These are phyloP conservation scores for Cryphonectria japonica DNA, from an alignment of 2,329 filamentous ascomycete genomes.

Conservation along the genomic window DNA sequence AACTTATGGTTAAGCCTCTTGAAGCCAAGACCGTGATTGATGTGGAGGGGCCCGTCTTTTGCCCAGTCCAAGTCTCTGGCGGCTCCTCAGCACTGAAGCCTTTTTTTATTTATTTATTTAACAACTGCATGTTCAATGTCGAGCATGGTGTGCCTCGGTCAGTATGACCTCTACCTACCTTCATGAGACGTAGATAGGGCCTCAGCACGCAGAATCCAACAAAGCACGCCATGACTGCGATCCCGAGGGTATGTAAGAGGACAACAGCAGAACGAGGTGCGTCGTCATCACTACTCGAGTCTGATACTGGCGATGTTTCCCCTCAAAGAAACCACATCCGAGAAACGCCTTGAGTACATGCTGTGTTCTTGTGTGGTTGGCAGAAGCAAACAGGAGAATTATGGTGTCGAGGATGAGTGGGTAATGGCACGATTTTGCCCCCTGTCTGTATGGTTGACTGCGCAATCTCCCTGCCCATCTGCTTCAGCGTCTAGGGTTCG, in stretches of 20 bases:
- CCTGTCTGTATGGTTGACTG: not conserved
- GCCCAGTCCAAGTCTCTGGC: no score
- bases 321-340: not conserved
- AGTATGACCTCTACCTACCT: no score
- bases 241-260: not conserved
- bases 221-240: not conserved
- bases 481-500: constrained; percentile 4
- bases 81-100: not conserved
- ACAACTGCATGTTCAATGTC: not conserved
- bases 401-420: constrained; percentile 38
- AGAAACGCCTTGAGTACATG: constrained; percentile 5
- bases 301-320: constrained; percentile 5
- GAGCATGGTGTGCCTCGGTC: no score
- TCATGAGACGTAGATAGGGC: no score
- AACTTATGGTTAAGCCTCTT: not conserved
- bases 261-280: not conserved
- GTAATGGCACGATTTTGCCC: constrained; percentile 41
- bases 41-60: not conserved
- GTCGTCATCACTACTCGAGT: not conserved
- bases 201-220: not conserved
- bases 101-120: no score
- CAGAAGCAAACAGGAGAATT: constrained; percentile 32
- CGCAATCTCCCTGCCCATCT: constrained; percentile 1
- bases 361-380: constrained; percentile 30
- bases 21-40: not conserved